Base-by-base conservation (phyloP, 2,329 filamentous ascomycete species). In the Pseudocercospora pini-densiflorae region DNA sequence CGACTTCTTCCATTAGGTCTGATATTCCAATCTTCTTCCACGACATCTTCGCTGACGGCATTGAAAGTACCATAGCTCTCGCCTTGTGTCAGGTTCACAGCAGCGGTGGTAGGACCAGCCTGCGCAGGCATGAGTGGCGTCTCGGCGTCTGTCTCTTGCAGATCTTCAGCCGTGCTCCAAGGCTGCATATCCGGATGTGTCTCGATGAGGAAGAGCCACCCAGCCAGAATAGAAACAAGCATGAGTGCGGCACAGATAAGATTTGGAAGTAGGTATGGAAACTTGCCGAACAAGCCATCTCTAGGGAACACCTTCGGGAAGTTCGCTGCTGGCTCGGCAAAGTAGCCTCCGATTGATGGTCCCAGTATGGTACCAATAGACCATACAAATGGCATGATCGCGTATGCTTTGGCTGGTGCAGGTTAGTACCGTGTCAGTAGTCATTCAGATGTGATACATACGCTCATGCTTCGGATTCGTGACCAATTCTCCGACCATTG, bases 361-460 rank as follows among this genome's bases (percentile, higher is more conserved):
- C 94, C 94, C 61, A 97, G 85, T 70, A 97, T 97, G 9, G 92
- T 96, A 24, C 94, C 94, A 61, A 97, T 89, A 55, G 87, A 90
- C 93, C 94, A 97, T 7, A 97, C 91, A 75, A 97, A 97, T 0
- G 94, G 94, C 92, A 97, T 97, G 53, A 97, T 88, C 2, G 93
- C 89, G 78, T 94, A 97, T 29, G 94, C 94, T 68, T 90, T 88
- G 65, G 93, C 91, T 92, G 73, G 36, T 61, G 47, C 55, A 8
- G 21, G 33, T 65, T 45, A 70, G 69, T 62, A 65, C 62, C 47
- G 23, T 49, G 24, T 47, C 29, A 45, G n/a, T 16, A 45, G 10
- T 53, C 21, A 2, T 24, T 23, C n/a, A n/a, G 24, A 27, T 14
- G 7, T 19, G 14, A 27, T 10, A 87, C 89, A 84, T 81, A 92